Percentiles rank a stretch among this genome's conserved stretches.
These are phyloP conservation scores for Articulospora tetracladia DNA, from an alignment of 495 filamentous ascomycete species.

Conservation along the genomic window DNA sequence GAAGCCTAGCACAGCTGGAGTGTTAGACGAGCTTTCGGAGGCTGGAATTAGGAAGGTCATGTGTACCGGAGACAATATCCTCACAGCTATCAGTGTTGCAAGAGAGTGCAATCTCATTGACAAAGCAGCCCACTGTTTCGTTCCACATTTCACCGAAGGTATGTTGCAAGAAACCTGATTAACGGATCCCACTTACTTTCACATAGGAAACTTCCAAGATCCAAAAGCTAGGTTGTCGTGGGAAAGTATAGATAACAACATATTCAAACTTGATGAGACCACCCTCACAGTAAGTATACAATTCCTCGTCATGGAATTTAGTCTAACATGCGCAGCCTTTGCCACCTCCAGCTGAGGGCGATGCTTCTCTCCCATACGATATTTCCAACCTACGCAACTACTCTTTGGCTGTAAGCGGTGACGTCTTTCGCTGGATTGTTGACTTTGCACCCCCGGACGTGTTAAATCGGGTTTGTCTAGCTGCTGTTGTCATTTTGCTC, in stretches of 20 bases:
- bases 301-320: not conserved
- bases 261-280: conserved; percentile 68
- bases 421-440: conserved; percentile 94
- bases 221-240: conserved; percentile 70
- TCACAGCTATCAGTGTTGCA: conserved; percentile 95
- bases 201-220: conserved; percentile 55
- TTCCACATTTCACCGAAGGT: conserved; percentile 83
- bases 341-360: conserved; percentile 60
- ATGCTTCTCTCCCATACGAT: conserved; percentile 83
- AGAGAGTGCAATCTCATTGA: conserved; percentile 86
- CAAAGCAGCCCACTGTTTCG: conserved; percentile 78
- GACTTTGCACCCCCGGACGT: conserved; percentile 64
- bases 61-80: conserved; percentile 98
- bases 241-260: conserved; percentile 87
- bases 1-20: conserved; percentile 72
- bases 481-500: not conserved
- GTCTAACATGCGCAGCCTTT: conserved; percentile 55
- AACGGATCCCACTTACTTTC: not conserved
- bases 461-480: conserved; percentile 49
- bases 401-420: conserved; percentile 83
- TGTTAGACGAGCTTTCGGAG: conserved; percentile 77
- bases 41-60: conserved; percentile 90
- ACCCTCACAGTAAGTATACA: conserved; percentile 59
- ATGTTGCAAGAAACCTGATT: conserved; percentile 8
- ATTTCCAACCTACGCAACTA: conserved; percentile 75